Conservation (phyloP, 2,329 filamentous ascomycete genomes). For the Aspergillus tubingensis region DNA sequence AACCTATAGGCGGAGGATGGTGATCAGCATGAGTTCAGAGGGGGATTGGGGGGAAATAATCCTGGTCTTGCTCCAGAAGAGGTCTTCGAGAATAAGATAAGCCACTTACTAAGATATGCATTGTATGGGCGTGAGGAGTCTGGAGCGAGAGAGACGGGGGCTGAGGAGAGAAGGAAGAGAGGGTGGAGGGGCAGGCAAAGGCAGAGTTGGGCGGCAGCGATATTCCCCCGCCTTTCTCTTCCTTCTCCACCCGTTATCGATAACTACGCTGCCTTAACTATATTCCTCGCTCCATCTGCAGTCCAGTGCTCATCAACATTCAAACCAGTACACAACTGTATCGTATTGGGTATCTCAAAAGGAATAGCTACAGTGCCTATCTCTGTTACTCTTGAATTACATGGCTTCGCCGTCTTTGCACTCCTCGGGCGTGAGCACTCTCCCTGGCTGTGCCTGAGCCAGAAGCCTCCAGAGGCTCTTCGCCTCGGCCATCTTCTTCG, state of each 20-base stretch:
- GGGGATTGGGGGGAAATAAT: no score
- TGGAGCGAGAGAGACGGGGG: slow-evolving; percentile 4
- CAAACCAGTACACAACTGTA: not conserved
- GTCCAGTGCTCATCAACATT: not conserved
- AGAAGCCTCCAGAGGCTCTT: slow-evolving; percentile 44
- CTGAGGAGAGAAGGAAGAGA: slow-evolving; percentile 18
- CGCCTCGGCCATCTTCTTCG: slow-evolving; percentile 7
- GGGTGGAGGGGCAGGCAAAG: slow-evolving; percentile 17
- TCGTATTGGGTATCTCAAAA: slow-evolving; percentile 5
- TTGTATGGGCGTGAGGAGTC: slow-evolving; percentile 24
- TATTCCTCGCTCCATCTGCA: not conserved
- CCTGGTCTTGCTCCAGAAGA: no score
- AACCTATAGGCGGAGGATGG: slow-evolving; percentile 33
- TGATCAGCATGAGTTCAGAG: slow-evolving; percentile 5
- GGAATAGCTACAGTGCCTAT: not conserved
- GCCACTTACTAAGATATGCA: slow-evolving; percentile 55
- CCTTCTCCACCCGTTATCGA: slow-evolving; percentile 25
- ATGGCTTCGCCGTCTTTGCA: slow-evolving; percentile 38
- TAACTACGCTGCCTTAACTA: slow-evolving; percentile 8
- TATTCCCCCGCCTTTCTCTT: slow-evolving; percentile 19
- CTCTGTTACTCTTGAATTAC: slow-evolving; percentile 19
- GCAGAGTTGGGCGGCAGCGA: slow-evolving; percentile 5
- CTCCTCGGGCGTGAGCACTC: slow-evolving; percentile 29
- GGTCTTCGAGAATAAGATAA: not conserved
- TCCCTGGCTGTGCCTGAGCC: slow-evolving; percentile 58